phyloP scores from a whole-genome alignment of 129 eudicot species.

The Flaveria brownii region DNA sequence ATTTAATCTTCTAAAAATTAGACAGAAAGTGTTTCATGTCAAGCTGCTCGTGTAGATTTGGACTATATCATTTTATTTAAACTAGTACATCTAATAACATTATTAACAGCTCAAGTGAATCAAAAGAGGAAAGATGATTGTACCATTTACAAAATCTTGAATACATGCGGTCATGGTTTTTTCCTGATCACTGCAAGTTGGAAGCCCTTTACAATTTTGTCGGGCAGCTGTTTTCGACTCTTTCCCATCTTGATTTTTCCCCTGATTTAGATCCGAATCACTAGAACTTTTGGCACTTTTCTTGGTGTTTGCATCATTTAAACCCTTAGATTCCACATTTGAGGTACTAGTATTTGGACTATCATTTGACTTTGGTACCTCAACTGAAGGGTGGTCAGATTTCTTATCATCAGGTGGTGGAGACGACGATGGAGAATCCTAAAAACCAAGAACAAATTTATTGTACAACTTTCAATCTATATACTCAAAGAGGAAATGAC shows the following conservation, averaged over 20 bases:
- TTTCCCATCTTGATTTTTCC: conserved; percentile 24
- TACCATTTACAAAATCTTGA: conserved; percentile 29
- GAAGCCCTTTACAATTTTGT: conserved; percentile 30
- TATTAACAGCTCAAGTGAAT: neutral
- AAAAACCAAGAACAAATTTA: neutral
- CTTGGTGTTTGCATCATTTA: conserved; percentile 15
- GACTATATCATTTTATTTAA: neutral
- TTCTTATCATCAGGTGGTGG: conserved; percentile 28
- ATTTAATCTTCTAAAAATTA: neutral
- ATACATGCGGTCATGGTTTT: conserved; percentile 33
- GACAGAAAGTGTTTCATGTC: neutral
- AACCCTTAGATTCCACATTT: conserved; percentile 25
- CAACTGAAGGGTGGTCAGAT: conserved; percentile 3
- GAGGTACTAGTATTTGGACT: neutral
- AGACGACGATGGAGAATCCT: conserved; percentile 28
- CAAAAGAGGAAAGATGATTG: neutral
- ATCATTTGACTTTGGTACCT: conserved; percentile 25
- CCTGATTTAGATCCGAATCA: conserved; percentile 15
- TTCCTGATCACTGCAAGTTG: conserved; percentile 23
- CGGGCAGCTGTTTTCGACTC: conserved; percentile 16
- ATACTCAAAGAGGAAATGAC: neutral
- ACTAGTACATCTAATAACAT: neutral
- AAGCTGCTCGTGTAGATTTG: neutral
- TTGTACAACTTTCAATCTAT: neutral
- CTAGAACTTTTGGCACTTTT: conserved; percentile 8